Evolutionary conservation across 371 early-diverging fungal species (phyloP).

Genomic region (Syncephalis fuscata): DNA sequence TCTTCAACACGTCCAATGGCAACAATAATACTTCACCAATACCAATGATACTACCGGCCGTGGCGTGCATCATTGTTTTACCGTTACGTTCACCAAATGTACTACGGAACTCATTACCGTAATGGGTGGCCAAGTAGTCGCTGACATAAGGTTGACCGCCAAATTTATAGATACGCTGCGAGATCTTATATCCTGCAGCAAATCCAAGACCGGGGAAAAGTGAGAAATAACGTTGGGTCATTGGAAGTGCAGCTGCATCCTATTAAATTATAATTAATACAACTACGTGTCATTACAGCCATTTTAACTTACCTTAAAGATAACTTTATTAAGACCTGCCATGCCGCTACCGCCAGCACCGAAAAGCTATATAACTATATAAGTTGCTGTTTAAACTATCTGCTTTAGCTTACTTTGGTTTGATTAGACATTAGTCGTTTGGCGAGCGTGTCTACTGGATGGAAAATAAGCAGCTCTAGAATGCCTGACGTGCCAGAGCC

Average conservation of each 20-base stretch:
- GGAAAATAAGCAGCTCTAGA: conserved; percentile 88
- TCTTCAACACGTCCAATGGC: conserved; percentile 93
- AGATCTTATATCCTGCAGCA: conserved; percentile 91
- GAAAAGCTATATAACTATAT: no score
- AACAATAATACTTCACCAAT: conserved; percentile 92
- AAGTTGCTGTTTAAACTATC: neutral
- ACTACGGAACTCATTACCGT: conserved; percentile 51
- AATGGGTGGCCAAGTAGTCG: conserved; percentile 73
- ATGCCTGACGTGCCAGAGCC: conserved; percentile 89
- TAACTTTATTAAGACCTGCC: no score
- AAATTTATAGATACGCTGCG: conserved; percentile 94
- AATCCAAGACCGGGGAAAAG: conserved; percentile 95
- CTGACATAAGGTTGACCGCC: conserved; percentile 94
- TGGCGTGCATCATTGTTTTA: conserved; percentile 93
- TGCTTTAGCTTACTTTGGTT: conserved; percentile 30
- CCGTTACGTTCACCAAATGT: conserved; percentile 86
- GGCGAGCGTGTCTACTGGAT: conserved; percentile 96
- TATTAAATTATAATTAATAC: conserved; percentile 10
- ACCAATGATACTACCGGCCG: conserved; percentile 91
- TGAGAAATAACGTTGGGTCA: conserved; percentile 41
- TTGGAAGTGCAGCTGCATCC: conserved; percentile 59
- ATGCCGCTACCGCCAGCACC: no score
- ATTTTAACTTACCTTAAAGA: no score
- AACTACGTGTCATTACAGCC: neutral
- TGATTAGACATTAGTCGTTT: conserved; percentile 96